Conservation (phyloP, 106 monocot species). For the Gastrodia elata region DNA sequence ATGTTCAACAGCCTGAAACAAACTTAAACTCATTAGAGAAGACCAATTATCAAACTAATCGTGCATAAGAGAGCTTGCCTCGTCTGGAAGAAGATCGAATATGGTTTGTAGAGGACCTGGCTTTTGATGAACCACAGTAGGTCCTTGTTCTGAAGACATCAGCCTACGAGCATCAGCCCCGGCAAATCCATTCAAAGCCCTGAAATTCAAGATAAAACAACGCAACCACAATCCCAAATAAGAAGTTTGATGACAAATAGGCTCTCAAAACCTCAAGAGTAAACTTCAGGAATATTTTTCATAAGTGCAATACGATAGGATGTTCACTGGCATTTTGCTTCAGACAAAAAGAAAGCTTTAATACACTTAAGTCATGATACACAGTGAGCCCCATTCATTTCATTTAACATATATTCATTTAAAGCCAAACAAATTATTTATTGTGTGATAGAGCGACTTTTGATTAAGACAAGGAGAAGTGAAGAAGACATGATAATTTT, state of each 20-base stretch:
- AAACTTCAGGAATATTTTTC: background rate
- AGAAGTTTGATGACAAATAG: background rate
- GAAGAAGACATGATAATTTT: too few species aligned
- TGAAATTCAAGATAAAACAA: constrained; percentile 12
- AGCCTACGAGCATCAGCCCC: constrained; percentile 78
- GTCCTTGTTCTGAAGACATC: constrained; percentile 66
- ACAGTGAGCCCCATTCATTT: background rate
- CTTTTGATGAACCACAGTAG: constrained; percentile 92
- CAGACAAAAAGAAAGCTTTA: background rate
- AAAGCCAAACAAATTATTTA: background rate
- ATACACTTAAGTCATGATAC: background rate
- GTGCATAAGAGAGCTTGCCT: constrained; percentile 30
- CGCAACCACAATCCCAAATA: background rate
- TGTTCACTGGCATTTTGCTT: background rate
- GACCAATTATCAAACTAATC: background rate
- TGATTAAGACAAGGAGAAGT: too few species aligned
- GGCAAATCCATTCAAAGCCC: constrained; percentile 57
- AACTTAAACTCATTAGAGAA: constrained; percentile 4
- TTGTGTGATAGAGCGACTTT: too few species aligned
- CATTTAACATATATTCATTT: background rate
- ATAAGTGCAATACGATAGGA: background rate
- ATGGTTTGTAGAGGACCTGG: constrained; percentile 86
- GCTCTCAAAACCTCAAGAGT: background rate
- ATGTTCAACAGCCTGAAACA: constrained; percentile 62
- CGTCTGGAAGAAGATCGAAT: constrained; percentile 85